Base-by-base conservation (phyloP, 495 filamentous ascomycete genomes). In the Aspergillus biplanus region DNA sequence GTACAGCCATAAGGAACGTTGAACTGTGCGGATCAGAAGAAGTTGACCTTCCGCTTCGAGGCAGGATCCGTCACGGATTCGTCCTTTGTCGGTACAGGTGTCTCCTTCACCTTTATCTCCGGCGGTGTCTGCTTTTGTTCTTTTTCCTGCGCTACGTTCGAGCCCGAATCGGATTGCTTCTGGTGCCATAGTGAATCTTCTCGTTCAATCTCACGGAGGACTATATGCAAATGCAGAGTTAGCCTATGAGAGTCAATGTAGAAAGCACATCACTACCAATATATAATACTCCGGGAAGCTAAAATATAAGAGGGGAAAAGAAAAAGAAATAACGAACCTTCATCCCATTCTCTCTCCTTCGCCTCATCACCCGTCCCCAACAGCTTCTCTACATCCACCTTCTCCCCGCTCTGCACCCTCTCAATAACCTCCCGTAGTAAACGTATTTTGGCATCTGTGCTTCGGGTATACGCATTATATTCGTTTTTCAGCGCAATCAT, bases 321-420 rank as follows among this genome's bases (percentile, higher is more conserved):
- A 32, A 53, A 50, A 59, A 18, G 11, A 35, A 58, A 37, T 9
- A n/a, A 77, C 76, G 53, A 65, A 92, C 91, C 87, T 69, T 96
- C 89, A 75, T 94, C 90, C 95, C 96, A 99, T 70, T 91, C 90
- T 68, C 82, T 77, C 73, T 98, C 95, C 73, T 85, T 85, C 65
- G 83, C 82, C 33, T 81, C 75, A 73, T 93, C 87, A 0, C 93
- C 92, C 1, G 91, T 90, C 7, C 95, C 95, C 59, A 99, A 69
- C 57, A 88, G 76, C 67, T 83, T 87, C 70, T 93, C 92, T 7
- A 98, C 92, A 76, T 98, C 93, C 11, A 98, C 92, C 21, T 92
- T 83, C 75, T 99, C 93, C 13, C 95, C 96, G 33, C 75, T 85
- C 72, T 96, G 87, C 34, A 97, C 82, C 67, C 83, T 85, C 65